Conservation (phyloP, 805 yeast species). For the Ogataea methylovora region DNA sequence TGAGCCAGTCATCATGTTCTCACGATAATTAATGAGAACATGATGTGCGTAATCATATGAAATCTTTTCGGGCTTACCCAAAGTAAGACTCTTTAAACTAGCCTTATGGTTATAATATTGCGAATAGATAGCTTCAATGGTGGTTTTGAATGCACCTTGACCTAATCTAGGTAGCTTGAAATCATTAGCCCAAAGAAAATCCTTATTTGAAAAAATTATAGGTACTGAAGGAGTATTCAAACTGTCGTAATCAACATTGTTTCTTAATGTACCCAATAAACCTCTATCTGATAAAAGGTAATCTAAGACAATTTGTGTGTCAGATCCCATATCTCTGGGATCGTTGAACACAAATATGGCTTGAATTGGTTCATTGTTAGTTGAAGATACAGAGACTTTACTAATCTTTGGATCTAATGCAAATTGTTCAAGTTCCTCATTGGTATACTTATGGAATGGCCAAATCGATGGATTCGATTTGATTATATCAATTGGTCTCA, state of each 20-base stretch:
- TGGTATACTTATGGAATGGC: constrained; percentile 57
- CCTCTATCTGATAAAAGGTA: constrained; percentile 60
- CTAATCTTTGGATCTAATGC: constrained; percentile 25
- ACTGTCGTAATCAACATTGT: constrained; percentile 1
- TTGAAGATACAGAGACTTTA: constrained; percentile 14
- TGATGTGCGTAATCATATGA: constrained; percentile 82
- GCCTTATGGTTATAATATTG: constrained; percentile 28
- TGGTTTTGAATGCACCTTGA: constrained; percentile 77
- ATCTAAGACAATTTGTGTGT: constrained; percentile 71
- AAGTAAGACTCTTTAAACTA: constrained; percentile 43
- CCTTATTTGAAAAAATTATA: constrained; percentile 74
- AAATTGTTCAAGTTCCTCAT: constrained; percentile 36
- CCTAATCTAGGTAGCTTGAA: constrained; percentile 76
- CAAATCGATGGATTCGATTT: constrained; percentile 49
- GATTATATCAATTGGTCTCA: constrained; percentile 68
- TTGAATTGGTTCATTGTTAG: constrained; percentile 43
- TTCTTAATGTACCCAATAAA: constrained; percentile 50
- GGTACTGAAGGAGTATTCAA: constrained; percentile 50
- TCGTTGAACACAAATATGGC: constrained; percentile 82
- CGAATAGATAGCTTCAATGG: constrained; percentile 51
- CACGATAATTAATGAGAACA: constrained; percentile 50
- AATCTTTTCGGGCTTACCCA: constrained; percentile 77
- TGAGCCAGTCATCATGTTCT: constrained; percentile 22
- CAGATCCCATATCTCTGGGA: constrained; percentile 84
- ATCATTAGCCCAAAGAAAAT: constrained; percentile 83